Evolutionary conservation across 2,329 filamentous ascomycete species (phyloP), one percentile per base, ranked within the genome.

Genomic region (Fusarium keratoplasticum): DNA sequence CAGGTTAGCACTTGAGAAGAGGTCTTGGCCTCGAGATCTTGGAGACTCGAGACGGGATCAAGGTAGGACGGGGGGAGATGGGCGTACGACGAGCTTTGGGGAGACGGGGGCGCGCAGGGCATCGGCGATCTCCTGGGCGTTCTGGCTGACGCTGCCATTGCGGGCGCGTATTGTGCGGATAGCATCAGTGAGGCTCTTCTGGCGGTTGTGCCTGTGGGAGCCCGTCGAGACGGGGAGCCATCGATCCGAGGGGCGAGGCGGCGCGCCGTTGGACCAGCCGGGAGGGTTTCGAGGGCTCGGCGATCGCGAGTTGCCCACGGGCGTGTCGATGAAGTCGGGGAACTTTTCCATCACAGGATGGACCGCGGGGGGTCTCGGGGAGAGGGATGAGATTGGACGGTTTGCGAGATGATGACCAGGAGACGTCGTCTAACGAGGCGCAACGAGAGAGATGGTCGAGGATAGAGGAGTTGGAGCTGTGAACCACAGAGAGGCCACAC

Each of bases 171-270:
- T 96, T 4, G 91, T 95, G 77, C 90, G 91, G 74, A 98, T 89
- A n/a, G 96, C 95, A 83, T 98, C 95, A 78, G 91, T 92, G 76
- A 98, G 89, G 83, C 95, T 98, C 87, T 96, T 97, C 81, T 96
- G 94, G 74, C 93, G 87, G 20, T 86, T 86, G 80, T 95, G 94
- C 76, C 90, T 85, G 50, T 80, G 81, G 78, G 81, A 86, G 33
- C 76, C 71, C 20, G 74, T 82, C 36, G 74, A 68, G 25, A 65
- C 71, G 10, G 78, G 78, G 36, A 70, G 63, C 77, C 80, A 80
- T 65, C 80, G 79, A 69, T 81, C 79, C 11, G 78, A 74, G 42
- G 76, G 65, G 74, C 77, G 78, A 58, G 75, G 70, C 16, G 80
- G 74, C 64, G 69, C 75, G 59, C 79, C 77, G 59, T 82, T 82